Evolutionary conservation across 306 rosid genomes (phyloP), one percentile per base, ranked within the genome.

Genomic region (Citrullus colocynthis): DNA sequence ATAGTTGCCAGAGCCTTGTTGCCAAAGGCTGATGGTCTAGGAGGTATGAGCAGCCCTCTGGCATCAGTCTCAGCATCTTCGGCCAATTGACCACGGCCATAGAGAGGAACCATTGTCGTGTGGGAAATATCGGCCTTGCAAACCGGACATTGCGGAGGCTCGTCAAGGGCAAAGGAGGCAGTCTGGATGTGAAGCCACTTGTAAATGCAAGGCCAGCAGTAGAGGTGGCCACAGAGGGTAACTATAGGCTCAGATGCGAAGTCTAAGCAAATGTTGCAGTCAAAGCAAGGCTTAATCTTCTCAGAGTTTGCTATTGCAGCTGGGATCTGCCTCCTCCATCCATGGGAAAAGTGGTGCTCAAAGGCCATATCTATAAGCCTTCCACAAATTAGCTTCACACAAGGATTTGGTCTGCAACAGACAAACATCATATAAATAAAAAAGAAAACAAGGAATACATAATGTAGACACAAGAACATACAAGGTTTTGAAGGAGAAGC

Each of bases 141-240:
- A 66, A 95, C 96, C 17, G 99, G 99, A 84, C 99, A 95, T 70
- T 86, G 97, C 30, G 97, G 97, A 64, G 78, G 93, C 85, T 92
- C 93, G 56, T 89, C 92, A 0, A 86, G 78, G 75, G 82, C 85
- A n/a, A 91, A 91, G 63, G 96, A 86, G 79, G 87, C 88, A 44
- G 90, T 91, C 78, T 90, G 99, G 75, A 92, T 86, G 55, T 80
- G 88, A 39, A 95, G 97, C 99, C 99, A 95, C 81, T 87, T 86
- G 88, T 92, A 95, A 86, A 95, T 95, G 86, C 99, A 95, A 21
- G 96, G 90, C 97, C 99, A 95, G 84, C 99, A 95, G 75, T 89
- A 95, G 75, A 95, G 97, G 82, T 92, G 99, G 67, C 99, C 99
- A 56, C 99, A 95, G 9, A 89, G 84, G 39, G 99, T 95, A 45